Base-by-base conservation (phyloP, 495 filamentous ascomycete genomes). In the Aspergillus biplanus region DNA sequence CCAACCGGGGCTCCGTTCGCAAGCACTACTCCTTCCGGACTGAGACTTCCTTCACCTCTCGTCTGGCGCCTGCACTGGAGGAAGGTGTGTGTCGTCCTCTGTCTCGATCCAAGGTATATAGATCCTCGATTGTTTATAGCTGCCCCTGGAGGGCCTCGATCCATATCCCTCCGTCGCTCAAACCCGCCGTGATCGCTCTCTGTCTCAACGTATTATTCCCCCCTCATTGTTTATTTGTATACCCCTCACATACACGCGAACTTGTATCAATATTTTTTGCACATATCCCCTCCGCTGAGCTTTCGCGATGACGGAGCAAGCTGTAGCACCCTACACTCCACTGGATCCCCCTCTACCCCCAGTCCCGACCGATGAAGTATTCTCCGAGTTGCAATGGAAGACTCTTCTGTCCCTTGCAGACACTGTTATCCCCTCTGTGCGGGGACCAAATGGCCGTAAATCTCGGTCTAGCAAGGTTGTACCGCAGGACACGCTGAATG, bases 331-430 rank as follows among this genome's bases (percentile, higher is more conserved):
- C 39, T 77, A 76, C 63, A 71, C 67, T 32, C 82, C 82, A 8
- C 52, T 76, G 63, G 77, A 76, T n/a, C 72, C 75, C n/a, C 72
- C 81, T 44, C 66, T 84, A 8, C 75, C 80, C 13, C 75, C 80
- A 5, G 70, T 67, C 8, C 73, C 76, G 1, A 66, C 71, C 11
- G 64, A 70, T 27, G 66, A 75, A 9, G 71, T 80, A 59, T 83
- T 85, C 60, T 79, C 75, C 0, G 73, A 78, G 18, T 34, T 73
- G 1, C 85, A 88, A 77, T 88, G 85, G 85, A 76, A 65, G 3
- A 86, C 79, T 0, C 72, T 88, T 3, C 72, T 86, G 65, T 76
- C 84, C 0, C 71, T 88, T 6, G 80, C 81, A 33, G 84, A 87
- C 63, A 78, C 83, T 0, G 68, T 87, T 33, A 77, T 88, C 31